Percentiles rank a stretch among this genome's conserved stretches.
Conservation (phyloP, 2,329 filamentous ascomycete genomes). For the Fusarium sp. region DNA sequence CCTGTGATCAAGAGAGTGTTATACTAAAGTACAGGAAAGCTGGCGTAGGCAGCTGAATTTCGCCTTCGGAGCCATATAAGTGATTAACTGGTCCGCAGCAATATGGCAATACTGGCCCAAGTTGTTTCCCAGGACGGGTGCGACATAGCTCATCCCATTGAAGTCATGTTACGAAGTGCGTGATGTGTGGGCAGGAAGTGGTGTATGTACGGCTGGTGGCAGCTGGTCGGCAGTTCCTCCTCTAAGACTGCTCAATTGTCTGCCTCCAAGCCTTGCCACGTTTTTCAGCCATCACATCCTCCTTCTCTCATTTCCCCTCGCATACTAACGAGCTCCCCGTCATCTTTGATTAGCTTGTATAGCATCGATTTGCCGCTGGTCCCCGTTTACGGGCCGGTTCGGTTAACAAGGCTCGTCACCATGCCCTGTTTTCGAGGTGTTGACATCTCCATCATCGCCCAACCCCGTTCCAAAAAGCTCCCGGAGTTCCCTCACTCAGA, state of each 20-base stretch:
- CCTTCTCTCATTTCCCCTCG: background rate
- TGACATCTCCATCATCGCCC: constrained; percentile 58
- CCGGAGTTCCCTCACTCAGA: constrained; percentile 69
- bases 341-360: background rate
- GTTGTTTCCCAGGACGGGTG: background rate
- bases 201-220: constrained; percentile 11
- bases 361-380: background rate
- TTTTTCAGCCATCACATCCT: background rate
- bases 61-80: background rate
- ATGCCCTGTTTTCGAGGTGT: constrained; percentile 66
- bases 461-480: constrained; percentile 53
- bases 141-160: background rate
- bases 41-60: background rate
- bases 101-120: background rate
- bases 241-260: background rate
- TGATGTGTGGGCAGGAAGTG: background rate
- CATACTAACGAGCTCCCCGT: background rate
- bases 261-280: background rate
- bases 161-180: background rate
- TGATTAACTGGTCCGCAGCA: background rate
- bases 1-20: background rate
- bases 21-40: background rate
- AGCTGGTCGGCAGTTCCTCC: constrained; percentile 22
- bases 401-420: background rate
- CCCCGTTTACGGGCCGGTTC: background rate